Evolutionary conservation across 257 asterid species (phyloP), one percentile per base, ranked within the genome.

Genomic region (Mitragyna speciosa): DNA sequence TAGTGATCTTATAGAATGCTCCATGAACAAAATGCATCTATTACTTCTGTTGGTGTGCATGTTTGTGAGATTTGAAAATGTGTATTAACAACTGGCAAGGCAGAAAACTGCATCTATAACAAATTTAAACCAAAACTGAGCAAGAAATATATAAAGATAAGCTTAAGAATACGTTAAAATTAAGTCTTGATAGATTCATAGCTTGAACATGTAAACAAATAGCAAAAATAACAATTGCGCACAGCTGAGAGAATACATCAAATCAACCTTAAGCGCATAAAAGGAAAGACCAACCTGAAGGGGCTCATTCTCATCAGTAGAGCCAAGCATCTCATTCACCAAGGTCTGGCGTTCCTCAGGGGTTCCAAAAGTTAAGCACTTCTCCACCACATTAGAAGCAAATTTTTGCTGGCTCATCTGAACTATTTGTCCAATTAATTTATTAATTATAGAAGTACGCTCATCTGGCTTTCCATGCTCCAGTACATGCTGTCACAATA

Each of bases 361-460:
- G 66, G 86, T 85, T 49, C 96, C 96, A 69, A 90, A 94, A 69
- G 94, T 83, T 81, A 94, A 86, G 89, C 98, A 94, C 78, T 92
- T 94, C 88, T 92, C 96, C 26, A 94, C 88, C 7, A 94, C 97
- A 84, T 94, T 94, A n/a, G 97, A 92, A 28, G 97, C 96, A 82
- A 89, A 94, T 59, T 94, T 94, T 82, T 92, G 97, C 88, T 91
- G 96, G 86, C 96, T 92, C 97, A 94, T 94, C 81, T 88, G 90
- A 70, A 94, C 96, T 51, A 89, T 90, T 83, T 91, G 92, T 49
- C 97, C 96, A 77, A 63, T 85, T 70, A 94, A 84, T 85, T 92
- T 84, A 74, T 66, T 81, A 59, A 94, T 94, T 78, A 94, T 91
- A 41, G 84, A 71, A 0, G 96, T 76, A 51, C 97, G 87, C 75